Base-by-base conservation (phyloP, 2,329 filamentous ascomycete species). In the Cercospora sp. region DNA sequence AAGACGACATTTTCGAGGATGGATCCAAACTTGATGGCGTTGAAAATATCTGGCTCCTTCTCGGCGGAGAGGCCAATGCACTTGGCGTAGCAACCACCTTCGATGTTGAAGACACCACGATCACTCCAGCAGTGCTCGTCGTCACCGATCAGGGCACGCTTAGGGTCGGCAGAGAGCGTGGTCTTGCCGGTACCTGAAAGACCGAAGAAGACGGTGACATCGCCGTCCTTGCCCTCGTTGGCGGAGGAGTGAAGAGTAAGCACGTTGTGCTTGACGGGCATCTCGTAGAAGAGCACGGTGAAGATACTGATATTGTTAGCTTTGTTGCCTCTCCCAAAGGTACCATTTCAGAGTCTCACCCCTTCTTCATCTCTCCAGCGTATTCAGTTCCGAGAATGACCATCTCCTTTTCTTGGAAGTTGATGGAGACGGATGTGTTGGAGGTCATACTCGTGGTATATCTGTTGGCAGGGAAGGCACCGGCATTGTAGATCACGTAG, bases 121-220 rank as follows among this genome's bases (percentile, higher is more conserved):
- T 99, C 95, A 76, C 90, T 94, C 95, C 95, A 99, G 91, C 95
- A 98, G 88, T 99, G 95, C 90, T 99, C 95, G 80, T 99, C 95
- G 77, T 99, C 95, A 80, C 95, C 95, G 77, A 99, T 99, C 78
- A 99, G 85, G 73, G 92, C 90, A 80, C 95, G 94, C 87, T 97
- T 96, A 77, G 94, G 93, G 82, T 99, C 95, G 69, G 95, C 95
- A 71, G 95, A 98, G 70, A 99, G 87, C 3, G 95, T 99, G 60
- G 95, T 99, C 91, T 99, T 99, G 84, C 95, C 95, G 65, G 95
- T 99, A 73, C 95, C 95, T 18, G 95, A 99, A 63, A 99, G 90
- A 81, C 95, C 95, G 84, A 99, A 99, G 91, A 99, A 99, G 76
- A 99, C 92, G 13, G 95, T 98, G 67, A 99, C 95, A 79, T 99